phyloP scores from a whole-genome alignment of 768 basidiomycete genomes.

The Suillus decipiens region DNA sequence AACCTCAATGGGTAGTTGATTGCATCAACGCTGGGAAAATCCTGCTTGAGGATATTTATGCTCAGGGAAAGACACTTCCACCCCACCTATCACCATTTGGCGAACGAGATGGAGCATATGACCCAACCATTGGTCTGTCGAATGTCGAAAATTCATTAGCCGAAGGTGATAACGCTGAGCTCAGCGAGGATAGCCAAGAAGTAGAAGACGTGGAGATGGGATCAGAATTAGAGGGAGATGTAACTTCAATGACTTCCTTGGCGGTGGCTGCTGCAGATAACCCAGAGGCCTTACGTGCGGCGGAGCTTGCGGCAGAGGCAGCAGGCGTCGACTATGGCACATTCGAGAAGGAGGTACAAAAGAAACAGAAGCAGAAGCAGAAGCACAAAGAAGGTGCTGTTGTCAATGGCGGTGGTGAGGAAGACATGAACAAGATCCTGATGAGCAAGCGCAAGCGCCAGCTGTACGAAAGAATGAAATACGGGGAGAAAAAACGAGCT shows the following conservation, averaged over 20 bases:
- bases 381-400: slow-evolving; percentile 32
- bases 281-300: slow-evolving; percentile 72
- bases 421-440: slow-evolving; percentile 97
- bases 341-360: slow-evolving; percentile 77
- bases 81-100: slow-evolving; percentile 97
- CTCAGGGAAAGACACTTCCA: slow-evolving; percentile 82
- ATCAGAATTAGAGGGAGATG: slow-evolving; percentile 30
- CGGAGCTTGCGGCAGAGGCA: slow-evolving; percentile 90
- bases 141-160: slow-evolving; percentile 23
- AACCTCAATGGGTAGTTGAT: slow-evolving; percentile 98
- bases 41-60: slow-evolving; percentile 82
- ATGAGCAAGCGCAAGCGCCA: slow-evolving; percentile 95
- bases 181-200: slow-evolving; percentile 33
- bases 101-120: slow-evolving; percentile 74
- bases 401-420: slow-evolving; percentile 47
- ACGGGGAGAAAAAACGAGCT: slow-evolving; percentile 74
- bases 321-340: slow-evolving; percentile 77
- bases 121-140: slow-evolving; percentile 49
- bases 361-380: slow-evolving; percentile 43
- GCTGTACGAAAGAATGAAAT: slow-evolving; percentile 92
- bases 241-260: slow-evolving; percentile 30
- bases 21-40: slow-evolving; percentile 88
- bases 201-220: slow-evolving; percentile 21
- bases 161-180: slow-evolving; percentile 36
- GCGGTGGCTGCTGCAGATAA: slow-evolving; percentile 48